These are phyloP conservation scores for Kernera saxatilis DNA, from an alignment of 345 rosid species.

Conservation along the genomic window DNA sequence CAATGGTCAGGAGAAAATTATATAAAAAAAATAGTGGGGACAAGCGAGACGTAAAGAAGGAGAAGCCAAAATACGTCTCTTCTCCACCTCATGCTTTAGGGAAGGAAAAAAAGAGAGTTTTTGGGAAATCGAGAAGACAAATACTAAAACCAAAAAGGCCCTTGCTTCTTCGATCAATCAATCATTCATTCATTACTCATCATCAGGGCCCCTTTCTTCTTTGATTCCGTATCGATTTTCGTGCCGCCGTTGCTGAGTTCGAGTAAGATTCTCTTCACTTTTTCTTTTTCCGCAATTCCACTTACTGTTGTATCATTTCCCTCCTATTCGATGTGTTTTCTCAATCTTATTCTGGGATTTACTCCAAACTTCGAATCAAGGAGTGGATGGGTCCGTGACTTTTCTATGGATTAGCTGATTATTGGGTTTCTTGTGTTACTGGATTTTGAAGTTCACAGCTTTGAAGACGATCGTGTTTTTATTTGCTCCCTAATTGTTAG, in stretches of 20 bases:
- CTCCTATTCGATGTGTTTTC: background rate
- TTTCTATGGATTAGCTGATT: background rate
- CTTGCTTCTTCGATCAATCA: background rate
- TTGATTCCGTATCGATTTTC: background rate
- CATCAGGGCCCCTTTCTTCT: background rate
- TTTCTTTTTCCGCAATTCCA: background rate
- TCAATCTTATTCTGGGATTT: background rate
- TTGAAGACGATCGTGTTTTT: background rate
- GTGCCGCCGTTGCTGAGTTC: slow-evolving; percentile 3
- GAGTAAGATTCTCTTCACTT: slow-evolving; percentile 13
- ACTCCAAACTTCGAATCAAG: background rate
- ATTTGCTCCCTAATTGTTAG: background rate
- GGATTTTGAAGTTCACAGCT: too few relatives aligned
- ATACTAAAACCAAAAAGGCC: background rate
- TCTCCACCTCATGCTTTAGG: background rate
- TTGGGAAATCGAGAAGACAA: slow-evolving; percentile 1
- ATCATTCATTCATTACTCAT: background rate
- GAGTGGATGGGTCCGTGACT: background rate
- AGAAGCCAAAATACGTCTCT: slow-evolving; percentile 17
- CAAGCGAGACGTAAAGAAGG: slow-evolving; percentile 12
- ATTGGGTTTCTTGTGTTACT: background rate
- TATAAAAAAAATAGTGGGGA: background rate
- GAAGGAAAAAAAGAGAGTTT: background rate
- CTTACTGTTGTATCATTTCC: background rate
- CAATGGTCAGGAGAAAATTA: background rate